Conservation (phyloP, 106 monocot species). For the Alisma plantagoaquatica region DNA sequence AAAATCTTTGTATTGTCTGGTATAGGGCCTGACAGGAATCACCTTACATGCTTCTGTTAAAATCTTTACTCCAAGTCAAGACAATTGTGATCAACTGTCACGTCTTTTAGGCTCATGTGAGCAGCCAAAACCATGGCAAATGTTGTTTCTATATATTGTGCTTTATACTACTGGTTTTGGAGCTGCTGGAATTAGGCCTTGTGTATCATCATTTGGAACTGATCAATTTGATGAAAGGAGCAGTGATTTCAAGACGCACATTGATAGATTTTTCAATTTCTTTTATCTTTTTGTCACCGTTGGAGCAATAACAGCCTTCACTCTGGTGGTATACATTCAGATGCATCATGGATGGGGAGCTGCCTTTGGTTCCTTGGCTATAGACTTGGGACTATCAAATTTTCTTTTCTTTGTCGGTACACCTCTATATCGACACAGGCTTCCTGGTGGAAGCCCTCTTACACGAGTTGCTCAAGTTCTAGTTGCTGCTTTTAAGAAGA, state of each 20-base stretch:
- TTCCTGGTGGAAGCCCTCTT: conserved; percentile 15
- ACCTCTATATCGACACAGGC: conserved; percentile 8
- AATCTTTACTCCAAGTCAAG: conserved; percentile 48
- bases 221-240: conserved; percentile 23
- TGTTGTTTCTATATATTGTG: conserved; percentile 55
- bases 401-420: conserved; percentile 17
- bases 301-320: background rate
- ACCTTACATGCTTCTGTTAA: conserved; percentile 54
- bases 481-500: conserved; percentile 19
- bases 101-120: conserved; percentile 63
- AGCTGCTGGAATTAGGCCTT: conserved; percentile 87
- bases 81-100: conserved; percentile 55
- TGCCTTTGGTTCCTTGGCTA: conserved; percentile 16
- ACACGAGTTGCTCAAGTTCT: conserved; percentile 11
- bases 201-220: conserved; percentile 32
- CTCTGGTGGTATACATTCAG: background rate
- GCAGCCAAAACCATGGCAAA: conserved; percentile 80
- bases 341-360: conserved; percentile 4
- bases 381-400: background rate
- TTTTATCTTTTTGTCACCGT: background rate
- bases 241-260: conserved; percentile 3
- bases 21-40: conserved; percentile 64
- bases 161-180: conserved; percentile 83
- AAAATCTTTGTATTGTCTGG: too few species aligned
- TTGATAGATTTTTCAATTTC: background rate